Evolutionary conservation across 2,329 filamentous ascomycete species (phyloP).

Genomic region (Claviceps spartinae): DNA sequence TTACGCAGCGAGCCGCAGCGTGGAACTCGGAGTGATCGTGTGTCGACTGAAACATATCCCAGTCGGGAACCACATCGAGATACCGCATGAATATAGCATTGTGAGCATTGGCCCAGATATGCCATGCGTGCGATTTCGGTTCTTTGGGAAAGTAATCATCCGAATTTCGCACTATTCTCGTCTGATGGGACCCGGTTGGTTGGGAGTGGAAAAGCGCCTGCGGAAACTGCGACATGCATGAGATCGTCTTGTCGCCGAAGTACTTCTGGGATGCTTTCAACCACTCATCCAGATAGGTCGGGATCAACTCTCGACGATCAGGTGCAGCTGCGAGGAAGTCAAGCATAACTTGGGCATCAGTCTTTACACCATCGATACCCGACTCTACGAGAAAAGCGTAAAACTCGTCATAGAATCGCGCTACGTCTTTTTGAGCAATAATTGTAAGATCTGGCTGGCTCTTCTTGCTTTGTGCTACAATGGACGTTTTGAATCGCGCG

Average conservation of each 20-base stretch:
- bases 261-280: constrained; percentile 61
- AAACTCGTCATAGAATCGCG: constrained; percentile 77
- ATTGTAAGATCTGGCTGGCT: constrained; percentile 40
- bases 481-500: constrained; percentile 62
- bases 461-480: constrained; percentile 42
- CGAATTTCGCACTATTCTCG: constrained; percentile 69
- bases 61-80: constrained; percentile 76
- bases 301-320: constrained; percentile 57
- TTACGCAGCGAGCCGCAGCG: constrained; percentile 77
- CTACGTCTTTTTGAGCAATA: constrained; percentile 60
- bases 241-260: constrained; percentile 67
- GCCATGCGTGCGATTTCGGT: constrained; percentile 76
- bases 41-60: constrained; percentile 56
- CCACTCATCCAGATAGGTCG: constrained; percentile 77
- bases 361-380: constrained; percentile 81
- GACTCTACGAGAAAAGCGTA: constrained; percentile 63
- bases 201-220: constrained; percentile 78
- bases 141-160: constrained; percentile 86
- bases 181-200: constrained; percentile 59
- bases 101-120: constrained; percentile 88
- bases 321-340: constrained; percentile 59
- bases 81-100: constrained; percentile 73
- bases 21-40: constrained; percentile 68
- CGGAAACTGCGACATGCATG: constrained; percentile 88
- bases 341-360: constrained; percentile 82